A percentile compares a stretch with the other conserved stretches of the same genome.
Conservation (phyloP, 768 basidiomycete species). For the Cubamyces sp. region DNA sequence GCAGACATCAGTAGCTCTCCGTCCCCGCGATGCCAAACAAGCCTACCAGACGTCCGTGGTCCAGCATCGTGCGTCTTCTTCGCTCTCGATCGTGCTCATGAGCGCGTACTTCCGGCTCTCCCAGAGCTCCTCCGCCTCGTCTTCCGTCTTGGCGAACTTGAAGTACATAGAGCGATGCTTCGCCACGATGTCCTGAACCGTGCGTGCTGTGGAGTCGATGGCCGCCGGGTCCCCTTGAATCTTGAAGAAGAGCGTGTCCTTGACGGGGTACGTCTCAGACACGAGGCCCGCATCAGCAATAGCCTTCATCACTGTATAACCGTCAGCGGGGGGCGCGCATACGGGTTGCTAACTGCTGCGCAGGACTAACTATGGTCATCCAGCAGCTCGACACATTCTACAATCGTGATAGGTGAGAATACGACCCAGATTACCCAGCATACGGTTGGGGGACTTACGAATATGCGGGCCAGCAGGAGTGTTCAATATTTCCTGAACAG, state of each 20-base stretch:
- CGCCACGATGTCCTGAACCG: conserved; percentile 63
- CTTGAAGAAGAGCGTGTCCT: conserved; percentile 90
- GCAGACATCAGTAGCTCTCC: background rate
- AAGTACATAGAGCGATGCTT: conserved; percentile 72
- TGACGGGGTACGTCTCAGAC: conserved; percentile 62
- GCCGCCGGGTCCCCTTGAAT: conserved; percentile 77
- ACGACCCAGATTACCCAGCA: too few relatives aligned
- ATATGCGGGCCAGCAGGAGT: conserved; percentile 67
- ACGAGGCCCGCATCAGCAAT: conserved; percentile 68
- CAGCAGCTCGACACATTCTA: conserved; percentile 88
- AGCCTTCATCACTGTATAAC: conserved; percentile 66
- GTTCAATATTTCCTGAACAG: conserved; percentile 77
- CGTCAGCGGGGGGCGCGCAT: background rate
- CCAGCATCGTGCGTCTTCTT: conserved; percentile 74
- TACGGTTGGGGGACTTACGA: conserved; percentile 45
- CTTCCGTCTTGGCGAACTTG: conserved; percentile 71
- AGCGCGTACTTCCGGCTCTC: conserved; percentile 85
- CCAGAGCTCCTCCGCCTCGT: conserved; percentile 81
- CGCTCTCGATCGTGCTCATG: conserved; percentile 65
- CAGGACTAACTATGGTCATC: conserved; percentile 45
- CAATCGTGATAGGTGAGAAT: background rate
- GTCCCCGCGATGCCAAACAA: background rate
- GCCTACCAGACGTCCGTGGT: conserved; percentile 88
- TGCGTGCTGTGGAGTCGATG: conserved; percentile 30
- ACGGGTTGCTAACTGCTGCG: background rate